These are phyloP conservation scores for Xerocomellus amylosporus DNA, from an alignment of 768 basidiomycete species.

Conservation along the genomic window DNA sequence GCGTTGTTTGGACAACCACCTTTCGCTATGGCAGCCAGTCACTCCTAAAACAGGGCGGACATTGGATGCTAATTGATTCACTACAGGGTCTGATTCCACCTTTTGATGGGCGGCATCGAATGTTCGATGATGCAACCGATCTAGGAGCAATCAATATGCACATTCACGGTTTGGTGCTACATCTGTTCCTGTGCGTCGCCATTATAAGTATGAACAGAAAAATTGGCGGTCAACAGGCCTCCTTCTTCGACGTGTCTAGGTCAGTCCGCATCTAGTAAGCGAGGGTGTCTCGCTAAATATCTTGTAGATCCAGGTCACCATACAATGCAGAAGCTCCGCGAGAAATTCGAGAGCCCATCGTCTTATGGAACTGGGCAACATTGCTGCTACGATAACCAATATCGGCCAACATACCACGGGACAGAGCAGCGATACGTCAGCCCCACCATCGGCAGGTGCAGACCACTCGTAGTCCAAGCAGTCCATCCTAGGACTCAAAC, in stretches of 20 bases:
- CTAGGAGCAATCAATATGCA: too few relatives aligned
- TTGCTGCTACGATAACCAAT: conserved; percentile 20
- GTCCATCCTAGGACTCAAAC: conserved; percentile 6
- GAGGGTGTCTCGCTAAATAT: not conserved
- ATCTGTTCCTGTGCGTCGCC: too few relatives aligned
- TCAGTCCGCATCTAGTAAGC: not conserved
- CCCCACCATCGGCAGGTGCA: conserved; percentile 23
- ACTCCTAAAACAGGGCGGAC: too few relatives aligned
- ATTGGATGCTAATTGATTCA: too few relatives aligned
- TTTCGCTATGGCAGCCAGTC: too few relatives aligned
- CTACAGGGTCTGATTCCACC: too few relatives aligned
- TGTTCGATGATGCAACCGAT: too few relatives aligned
- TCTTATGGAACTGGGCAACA: not conserved
- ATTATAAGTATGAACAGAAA: conserved; percentile 2
- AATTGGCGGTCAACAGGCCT: too few relatives aligned
- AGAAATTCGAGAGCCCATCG: not conserved
- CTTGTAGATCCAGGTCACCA: not conserved
- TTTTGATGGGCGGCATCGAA: too few relatives aligned
- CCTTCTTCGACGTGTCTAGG: not conserved
- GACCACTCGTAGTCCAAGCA: conserved; percentile 22
- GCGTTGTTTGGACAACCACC: too few relatives aligned
- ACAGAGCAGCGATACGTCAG: conserved; percentile 23
- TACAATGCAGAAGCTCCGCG: not conserved
- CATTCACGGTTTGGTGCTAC: too few relatives aligned
- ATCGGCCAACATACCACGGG: conserved; percentile 14